These are phyloP conservation scores for Saposhnikovia divaricata DNA, from an alignment of 129 eudicot species.

Conservation along the genomic window DNA sequence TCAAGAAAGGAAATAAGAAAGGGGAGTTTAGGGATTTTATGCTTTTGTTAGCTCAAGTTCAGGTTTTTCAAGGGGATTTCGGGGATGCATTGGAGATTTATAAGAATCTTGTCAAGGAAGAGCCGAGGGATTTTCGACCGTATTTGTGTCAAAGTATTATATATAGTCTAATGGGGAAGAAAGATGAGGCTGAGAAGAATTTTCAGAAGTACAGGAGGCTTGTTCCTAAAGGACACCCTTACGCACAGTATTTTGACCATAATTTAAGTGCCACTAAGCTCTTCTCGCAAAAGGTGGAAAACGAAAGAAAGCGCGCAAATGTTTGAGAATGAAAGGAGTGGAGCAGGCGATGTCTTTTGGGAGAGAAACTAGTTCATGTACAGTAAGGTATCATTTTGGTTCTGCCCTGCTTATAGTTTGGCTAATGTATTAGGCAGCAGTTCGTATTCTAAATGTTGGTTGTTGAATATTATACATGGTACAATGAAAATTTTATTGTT, in stretches of 20 bases:
- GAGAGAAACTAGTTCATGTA: constrained; percentile 3
- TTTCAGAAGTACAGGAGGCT: constrained; percentile 70
- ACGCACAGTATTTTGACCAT: constrained; percentile 62
- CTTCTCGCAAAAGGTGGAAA: constrained; percentile 66
- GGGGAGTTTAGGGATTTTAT: constrained; percentile 63
- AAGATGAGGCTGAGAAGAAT: constrained; percentile 58
- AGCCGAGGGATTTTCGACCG: constrained; percentile 88
- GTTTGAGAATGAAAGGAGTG: constrained; percentile 18
- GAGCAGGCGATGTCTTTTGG: neutral
- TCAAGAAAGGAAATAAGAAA: constrained; percentile 44
- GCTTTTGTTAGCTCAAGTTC: constrained; percentile 71
- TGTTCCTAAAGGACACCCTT: constrained; percentile 91
- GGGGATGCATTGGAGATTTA: constrained; percentile 68
- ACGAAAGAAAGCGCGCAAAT: constrained; percentile 42
- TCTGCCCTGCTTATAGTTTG: neutral
- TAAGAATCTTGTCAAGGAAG: constrained; percentile 63
- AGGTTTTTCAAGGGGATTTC: constrained; percentile 61
- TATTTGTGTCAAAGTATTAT: constrained; percentile 89
- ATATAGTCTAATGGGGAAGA: constrained; percentile 68
- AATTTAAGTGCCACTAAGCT: constrained; percentile 72
- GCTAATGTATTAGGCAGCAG: neutral
- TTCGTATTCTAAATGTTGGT: neutral
- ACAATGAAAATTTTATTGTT: neutral
- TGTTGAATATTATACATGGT: neutral
- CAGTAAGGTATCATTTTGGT: neutral